Base-by-base conservation (phyloP, 305 asterid species). In the Striga hermonthica region DNA sequence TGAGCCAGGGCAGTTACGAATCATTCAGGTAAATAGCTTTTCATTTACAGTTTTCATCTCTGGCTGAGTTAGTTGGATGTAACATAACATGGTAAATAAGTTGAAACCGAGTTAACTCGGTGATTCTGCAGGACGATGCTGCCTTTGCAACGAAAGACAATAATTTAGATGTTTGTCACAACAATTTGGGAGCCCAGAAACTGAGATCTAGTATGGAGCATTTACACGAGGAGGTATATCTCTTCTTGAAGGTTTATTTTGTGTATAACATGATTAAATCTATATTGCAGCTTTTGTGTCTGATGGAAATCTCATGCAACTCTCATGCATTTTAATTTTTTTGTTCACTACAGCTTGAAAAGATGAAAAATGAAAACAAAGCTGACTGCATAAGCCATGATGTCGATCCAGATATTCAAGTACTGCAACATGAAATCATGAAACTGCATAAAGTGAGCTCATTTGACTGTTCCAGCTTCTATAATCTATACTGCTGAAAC, bases 311-410 rank as follows among this genome's bases (percentile, higher is more conserved):
- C 58, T 57, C 7, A 12, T 54, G 56, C 57, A 45, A 45, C 50
- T 49, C 9, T 49, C 9, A 43, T 61, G 28, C 12, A 5, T 4
- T 49, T 41, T 45, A 60, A 15, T 69, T 56, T 35, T 55, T 55
- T 44, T 61, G 40, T 54, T 12, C 47, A 2, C 57, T 84, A 79
- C 88, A 94, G 99, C 84, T 94, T 64, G 98, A 91, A 76, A 91
- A 85, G 81, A 88, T 94, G 98, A 94, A 94, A 76, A 81, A 79
- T 12, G 98, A 91, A 76, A 94, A 94, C 74, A 69, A 77, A 15
- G 62, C 67, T 49, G 60, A 76, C 61, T 71, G 79, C 54, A 73
- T 64, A 55, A 84, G 62, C 60, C 74, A 77, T 55, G 83, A 72
- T 60, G 65, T 56, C 61, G 81, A 80, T 59, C 73, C 79, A 1